Percentiles rank a stretch among this genome's conserved stretches.
Evolutionary conservation across 768 basidiomycete genomes (phyloP).

Genomic region (Kwoniella botswanensis): DNA sequence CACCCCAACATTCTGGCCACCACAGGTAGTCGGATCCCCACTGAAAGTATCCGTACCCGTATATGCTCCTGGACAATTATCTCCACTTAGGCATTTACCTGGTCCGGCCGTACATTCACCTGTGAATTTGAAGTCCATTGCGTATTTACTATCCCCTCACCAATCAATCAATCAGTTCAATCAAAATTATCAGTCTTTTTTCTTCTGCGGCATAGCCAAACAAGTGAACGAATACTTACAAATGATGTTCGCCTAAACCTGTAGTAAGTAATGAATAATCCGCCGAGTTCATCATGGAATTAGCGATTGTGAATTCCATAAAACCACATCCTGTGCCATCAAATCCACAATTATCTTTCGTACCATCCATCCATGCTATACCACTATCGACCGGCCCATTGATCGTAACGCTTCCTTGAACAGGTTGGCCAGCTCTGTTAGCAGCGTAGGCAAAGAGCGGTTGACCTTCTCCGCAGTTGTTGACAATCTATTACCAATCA

Average conservation of each 20-base stretch:
- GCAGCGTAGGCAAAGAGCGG: conserved; percentile 22
- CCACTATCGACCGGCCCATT: conserved; percentile 25
- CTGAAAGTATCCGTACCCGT: neutral
- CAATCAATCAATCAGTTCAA: neutral
- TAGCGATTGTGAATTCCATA: conserved; percentile 23
- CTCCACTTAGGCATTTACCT: neutral
- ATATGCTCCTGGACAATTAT: conserved; percentile 11
- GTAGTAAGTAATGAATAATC: conserved; percentile 26
- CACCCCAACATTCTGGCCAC: neutral
- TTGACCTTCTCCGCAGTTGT: conserved; percentile 29
- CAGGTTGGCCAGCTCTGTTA: neutral
- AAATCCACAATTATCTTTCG: conserved; percentile 9
- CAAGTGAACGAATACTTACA: too few species aligned
- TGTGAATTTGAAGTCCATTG: conserved; percentile 11
- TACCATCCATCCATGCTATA: conserved; percentile 27
- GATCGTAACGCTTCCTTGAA: conserved; percentile 21
- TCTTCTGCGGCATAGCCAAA: too few species aligned
- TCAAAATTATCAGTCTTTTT: too few species aligned
- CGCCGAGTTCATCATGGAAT: conserved; percentile 11
- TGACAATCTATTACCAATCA: conserved; percentile 19
- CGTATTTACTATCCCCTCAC: conserved; percentile 1
- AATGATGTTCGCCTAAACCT: conserved; percentile 22
- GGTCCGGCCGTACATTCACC: conserved; percentile 1
- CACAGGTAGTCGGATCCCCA: neutral
- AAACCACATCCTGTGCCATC: conserved; percentile 29